Evolutionary conservation across 768 basidiomycete species (phyloP), one percentile per base, ranked within the genome.

Genomic region (Rhodotorula kratochvilovae): DNA sequence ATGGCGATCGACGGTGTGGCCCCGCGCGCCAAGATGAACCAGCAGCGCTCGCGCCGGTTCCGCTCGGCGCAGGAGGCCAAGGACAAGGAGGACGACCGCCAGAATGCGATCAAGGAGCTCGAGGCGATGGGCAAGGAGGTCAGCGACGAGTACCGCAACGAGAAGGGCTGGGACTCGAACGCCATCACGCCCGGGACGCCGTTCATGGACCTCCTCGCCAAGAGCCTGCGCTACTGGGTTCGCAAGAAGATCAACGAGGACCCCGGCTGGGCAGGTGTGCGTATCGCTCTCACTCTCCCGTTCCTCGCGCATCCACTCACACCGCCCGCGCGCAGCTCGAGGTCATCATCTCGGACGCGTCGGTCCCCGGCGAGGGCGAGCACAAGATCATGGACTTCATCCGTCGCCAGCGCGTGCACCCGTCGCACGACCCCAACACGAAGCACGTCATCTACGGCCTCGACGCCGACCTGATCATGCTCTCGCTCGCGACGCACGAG

Each of bases 341-440:
- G 84, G 90, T 99, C 62, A 88, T 98, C 74, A 91, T 99, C 66
- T 99, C 96, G 11, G 96, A 99, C 76, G 91, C 96, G 3, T 88
- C 90, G 66, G 96, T 98, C 21, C 95, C 96, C 2, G 96, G 96
- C 76, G 96, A 99, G 81, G 96, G 96, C 79, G 96, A 99, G 80
- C 96, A 99, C 81, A 99, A 99, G 83, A 97, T 99, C 73, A 97
- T 99, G 93, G 96, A 98, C 80, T 98, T 86, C 80, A 95, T 99
- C 74, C 85, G 96, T 66, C 85, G 94, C 45, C 94, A 96, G 77
- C 86, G 96, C 62, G 84, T 85, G 61, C 90, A 94, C 78, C 85
- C 86, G 33, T 89, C 88, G n/a, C 89, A 98, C 81, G 89, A 99
- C 80, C 89, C 95, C 29, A 98, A 99, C 79, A 97, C 93, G 6